Conservation (phyloP, 2,329 filamentous ascomycete species). For the Ascochyta pisi region DNA sequence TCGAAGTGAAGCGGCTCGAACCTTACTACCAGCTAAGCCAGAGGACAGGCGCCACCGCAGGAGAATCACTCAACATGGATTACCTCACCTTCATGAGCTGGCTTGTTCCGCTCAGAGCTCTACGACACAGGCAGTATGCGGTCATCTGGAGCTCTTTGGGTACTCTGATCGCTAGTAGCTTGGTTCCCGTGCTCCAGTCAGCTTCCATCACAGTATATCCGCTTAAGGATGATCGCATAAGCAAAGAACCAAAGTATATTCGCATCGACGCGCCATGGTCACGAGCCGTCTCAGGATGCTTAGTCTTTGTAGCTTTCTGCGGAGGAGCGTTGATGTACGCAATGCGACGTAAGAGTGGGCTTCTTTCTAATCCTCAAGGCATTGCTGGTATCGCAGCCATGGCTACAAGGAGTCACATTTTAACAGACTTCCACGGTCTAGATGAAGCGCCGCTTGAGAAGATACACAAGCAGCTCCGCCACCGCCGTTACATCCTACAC, state of each 20-base stretch:
- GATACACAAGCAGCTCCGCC: conserved; percentile 72
- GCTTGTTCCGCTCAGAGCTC: conserved; percentile 67
- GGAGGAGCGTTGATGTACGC: conserved; percentile 66
- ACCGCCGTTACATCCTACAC: conserved; percentile 71
- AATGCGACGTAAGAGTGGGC: conserved; percentile 69
- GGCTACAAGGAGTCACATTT: conserved; percentile 75
- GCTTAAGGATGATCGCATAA: conserved; percentile 55
- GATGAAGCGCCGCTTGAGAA: conserved; percentile 70
- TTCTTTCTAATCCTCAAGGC: conserved; percentile 72
- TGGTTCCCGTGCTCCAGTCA: conserved; percentile 73
- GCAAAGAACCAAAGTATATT: conserved; percentile 60
- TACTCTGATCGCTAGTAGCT: conserved; percentile 69
- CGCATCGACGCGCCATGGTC: conserved; percentile 66
- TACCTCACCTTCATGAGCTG: conserved; percentile 74
- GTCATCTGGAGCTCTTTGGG: conserved; percentile 71
- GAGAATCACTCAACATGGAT: conserved; percentile 72
- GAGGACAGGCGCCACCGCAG: conserved; percentile 46
- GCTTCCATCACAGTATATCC: conserved; percentile 67
- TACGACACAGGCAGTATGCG: conserved; percentile 70
- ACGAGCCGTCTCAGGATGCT: conserved; percentile 63
- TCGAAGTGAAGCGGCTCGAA: conserved; percentile 59
- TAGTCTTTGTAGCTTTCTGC: conserved; percentile 65
- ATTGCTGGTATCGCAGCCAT: conserved; percentile 78
- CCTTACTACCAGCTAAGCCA: conserved; percentile 56
- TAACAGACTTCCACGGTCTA: conserved; percentile 76